Base-by-base conservation (phyloP, 805 yeast genomes). In the Grigorovia jiainica region DNA sequence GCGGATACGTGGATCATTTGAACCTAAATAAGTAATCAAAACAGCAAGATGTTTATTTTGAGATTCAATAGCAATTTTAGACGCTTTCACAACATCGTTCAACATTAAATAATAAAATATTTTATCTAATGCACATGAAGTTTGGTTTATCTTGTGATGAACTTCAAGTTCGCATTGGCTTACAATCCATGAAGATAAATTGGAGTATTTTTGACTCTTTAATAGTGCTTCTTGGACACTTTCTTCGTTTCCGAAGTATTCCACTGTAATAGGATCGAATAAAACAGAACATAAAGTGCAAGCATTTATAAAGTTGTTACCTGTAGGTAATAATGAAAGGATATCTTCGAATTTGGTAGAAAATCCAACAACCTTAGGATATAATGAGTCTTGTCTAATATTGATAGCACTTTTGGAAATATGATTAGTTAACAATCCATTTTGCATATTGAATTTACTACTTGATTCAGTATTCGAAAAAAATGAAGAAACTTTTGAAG, bases 11-110 rank as follows among this genome's bases (percentile, higher is more conserved):
- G 70, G 70, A 49, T 80, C 83, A 50, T 82, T 80, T 0, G 92
- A 79, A 27, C 85, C 95, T 7, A 82, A 57, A 34, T 83, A 63
- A 0, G 95, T 72, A 10, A 90, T 59, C 21, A 86, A 53, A 0
- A 76, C 76, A 0, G 95, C 78, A 16, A 90, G 60, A 57, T 89
- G 95, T 5, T 73, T 62, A 52, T 84, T 83, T 7, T 71, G 70
- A 0, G 82, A 61, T n/a, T 70, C 63, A 1, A 78, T 60, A 1
- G 96, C 89, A 3, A 66, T 45, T 24, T 68, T 66, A 5, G 79
- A 67, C 1, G 97, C 97, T 21, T 67, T 67, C 7, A 70, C 64
- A 23, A 86, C 53, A 43, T 80, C 75, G 41, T 82, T 79, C 4
- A 73, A 65, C 25, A 77, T 67, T 8, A 82, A 47, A 20, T 65